phyloP scores from a whole-genome alignment of 495 filamentous ascomycete genomes.

The Neurospora sp. region DNA sequence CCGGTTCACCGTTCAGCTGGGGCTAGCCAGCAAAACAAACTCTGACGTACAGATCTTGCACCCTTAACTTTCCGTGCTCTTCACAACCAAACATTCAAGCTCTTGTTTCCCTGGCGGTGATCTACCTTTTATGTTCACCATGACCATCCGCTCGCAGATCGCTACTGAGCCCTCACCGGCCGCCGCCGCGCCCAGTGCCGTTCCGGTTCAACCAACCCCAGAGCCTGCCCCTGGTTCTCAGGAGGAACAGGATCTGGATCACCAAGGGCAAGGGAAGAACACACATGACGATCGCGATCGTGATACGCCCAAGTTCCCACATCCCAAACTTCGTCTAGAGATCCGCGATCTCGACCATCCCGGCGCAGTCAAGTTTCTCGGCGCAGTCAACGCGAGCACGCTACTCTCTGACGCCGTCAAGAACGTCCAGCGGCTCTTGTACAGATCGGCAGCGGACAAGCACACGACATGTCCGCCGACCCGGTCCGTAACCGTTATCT shows the following conservation, averaged over 20 bases:
- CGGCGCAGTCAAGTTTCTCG: slow-evolving; percentile 53
- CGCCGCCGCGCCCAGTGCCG: slow-evolving; percentile 1
- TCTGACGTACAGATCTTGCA: background rate
- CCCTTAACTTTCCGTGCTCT: background rate
- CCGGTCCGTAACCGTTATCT: slow-evolving; percentile 79
- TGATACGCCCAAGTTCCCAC: slow-evolving; percentile 20
- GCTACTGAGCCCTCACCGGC: slow-evolving; percentile 1
- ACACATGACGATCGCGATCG: background rate
- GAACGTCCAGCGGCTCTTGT: slow-evolving; percentile 55
- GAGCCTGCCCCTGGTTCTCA: background rate
- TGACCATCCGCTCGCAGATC: slow-evolving; percentile 7
- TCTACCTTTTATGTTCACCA: background rate
- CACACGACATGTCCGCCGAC: slow-evolving; percentile 34
- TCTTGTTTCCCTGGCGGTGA: background rate
- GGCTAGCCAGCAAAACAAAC: background rate
- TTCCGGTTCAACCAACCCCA: slow-evolving; percentile 3
- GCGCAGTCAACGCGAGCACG: slow-evolving; percentile 43
- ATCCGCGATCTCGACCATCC: slow-evolving; percentile 57
- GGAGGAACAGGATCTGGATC: background rate
- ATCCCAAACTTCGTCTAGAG: slow-evolving; percentile 61
- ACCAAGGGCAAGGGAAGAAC: background rate
- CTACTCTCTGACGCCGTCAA: slow-evolving; percentile 51
- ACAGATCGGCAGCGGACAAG: slow-evolving; percentile 32
- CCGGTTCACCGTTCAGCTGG: background rate
- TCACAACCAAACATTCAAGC: background rate